Evolutionary conservation across 169 alveolate genomes (phyloP).

Genomic region (Plasmodium cynomolgi): DNA sequence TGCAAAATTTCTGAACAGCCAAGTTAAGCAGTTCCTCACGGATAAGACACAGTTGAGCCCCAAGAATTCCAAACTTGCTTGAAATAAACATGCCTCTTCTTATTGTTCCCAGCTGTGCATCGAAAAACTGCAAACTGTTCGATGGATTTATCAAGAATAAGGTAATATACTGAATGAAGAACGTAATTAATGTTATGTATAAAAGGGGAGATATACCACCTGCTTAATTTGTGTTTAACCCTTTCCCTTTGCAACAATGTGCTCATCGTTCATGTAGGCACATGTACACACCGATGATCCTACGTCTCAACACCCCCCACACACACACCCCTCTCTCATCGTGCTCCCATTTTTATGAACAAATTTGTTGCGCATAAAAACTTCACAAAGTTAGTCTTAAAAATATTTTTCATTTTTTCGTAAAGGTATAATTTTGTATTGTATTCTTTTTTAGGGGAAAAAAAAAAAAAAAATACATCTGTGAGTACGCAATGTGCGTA

Average conservation of each 20-base stretch:
- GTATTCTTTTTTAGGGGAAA: not conserved
- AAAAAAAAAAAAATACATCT: constrained; percentile 9
- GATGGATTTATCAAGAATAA: not conserved
- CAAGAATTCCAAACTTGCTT: not conserved
- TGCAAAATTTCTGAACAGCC: not conserved
- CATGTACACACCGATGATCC: not conserved
- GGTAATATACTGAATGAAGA: not conserved
- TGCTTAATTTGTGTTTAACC: not conserved
- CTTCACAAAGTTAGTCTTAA: not conserved
- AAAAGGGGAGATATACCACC: not conserved
- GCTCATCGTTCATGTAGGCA: not conserved
- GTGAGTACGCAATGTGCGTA: not conserved
- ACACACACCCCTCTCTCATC: not conserved
- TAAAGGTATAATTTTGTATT: not conserved
- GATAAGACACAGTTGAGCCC: not conserved
- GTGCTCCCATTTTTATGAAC: not conserved
- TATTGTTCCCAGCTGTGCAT: not conserved
- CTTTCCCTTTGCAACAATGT: not conserved
- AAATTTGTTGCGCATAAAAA: not conserved
- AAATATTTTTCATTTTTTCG: not conserved
- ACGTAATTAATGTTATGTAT: not conserved
- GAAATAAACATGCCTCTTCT: not conserved
- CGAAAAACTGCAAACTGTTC: not conserved
- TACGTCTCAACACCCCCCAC: not conserved
- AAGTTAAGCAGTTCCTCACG: constrained; percentile 30